Base-by-base conservation (phyloP, 768 basidiomycete genomes). In the Termitomyces sp. region DNA sequence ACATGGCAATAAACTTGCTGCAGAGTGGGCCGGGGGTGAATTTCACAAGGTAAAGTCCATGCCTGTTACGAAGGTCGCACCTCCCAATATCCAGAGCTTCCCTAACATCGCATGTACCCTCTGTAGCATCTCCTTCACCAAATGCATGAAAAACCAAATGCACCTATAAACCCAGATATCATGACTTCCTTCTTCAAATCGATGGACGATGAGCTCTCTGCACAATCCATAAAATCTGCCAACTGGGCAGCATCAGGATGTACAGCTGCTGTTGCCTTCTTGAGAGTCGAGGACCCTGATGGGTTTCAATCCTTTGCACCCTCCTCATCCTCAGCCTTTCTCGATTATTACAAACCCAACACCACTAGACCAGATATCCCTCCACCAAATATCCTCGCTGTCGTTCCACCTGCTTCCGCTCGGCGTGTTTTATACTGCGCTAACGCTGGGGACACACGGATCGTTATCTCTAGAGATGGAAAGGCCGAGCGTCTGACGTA, bases 161-260 rank as follows among this genome's bases (percentile, higher is more conserved):
- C 52, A 32, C 56, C 56, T 23, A 54, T 54, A 13, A 27, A 38
- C 0, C 54, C 52, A 46, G 56, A 57, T 25, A 36, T 57, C 33
- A 54, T 60, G 38, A 44, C 20, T 13, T 42, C 52, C 25, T 41
- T 57, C 52, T 60, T 60, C 45, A 45, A 44, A 32, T 57, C 59
- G 16, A 54, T 60, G 59, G 59, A 60, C 27, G 40, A 52, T 9
- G 40, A n/a, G 9, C 46, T 60, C 16, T 60, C 56, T 9, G 27
- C 29, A 15, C 47, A 35, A 31, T 60, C 59, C 16, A 39, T 57
- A 33, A 7, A 35, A 25, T 57, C 56, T 20, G 59, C 59, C 32
- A 56, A 50, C 5, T 57, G 56, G 59, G 59, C 59, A n/a, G 52
- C 59, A 5, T 60, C 59, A 25, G 59, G 59, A 15, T 60, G 56